Percentiles rank a stretch among this genome's conserved stretches.
Conservation (phyloP, 1,284 basidiomycete genomes). For the Vanrija sp. region DNA sequence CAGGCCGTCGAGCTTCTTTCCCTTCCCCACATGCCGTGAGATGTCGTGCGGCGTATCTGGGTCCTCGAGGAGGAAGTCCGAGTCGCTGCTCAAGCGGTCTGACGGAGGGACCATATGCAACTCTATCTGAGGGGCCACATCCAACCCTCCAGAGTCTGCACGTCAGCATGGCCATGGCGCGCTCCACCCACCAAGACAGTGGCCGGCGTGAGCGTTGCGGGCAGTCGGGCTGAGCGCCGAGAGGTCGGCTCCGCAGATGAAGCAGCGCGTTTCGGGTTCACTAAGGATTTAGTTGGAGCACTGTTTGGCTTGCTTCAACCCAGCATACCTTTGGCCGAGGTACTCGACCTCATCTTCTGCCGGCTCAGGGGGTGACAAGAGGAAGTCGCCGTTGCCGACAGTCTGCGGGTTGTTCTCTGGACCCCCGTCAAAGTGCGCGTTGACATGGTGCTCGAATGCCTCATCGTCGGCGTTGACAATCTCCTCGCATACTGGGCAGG, state of each 20-base stretch:
- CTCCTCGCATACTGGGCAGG: slow-evolving; percentile 34
- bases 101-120: neutral
- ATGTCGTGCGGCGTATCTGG: neutral
- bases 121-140: neutral
- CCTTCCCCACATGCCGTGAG: too few relatives aligned
- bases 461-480: slow-evolving; percentile 21
- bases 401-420: neutral
- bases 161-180: slow-evolving; percentile 1
- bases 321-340: slow-evolving; percentile 3
- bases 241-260: slow-evolving; percentile 28
- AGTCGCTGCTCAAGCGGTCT: too few relatives aligned
- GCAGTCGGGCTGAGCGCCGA: slow-evolving; percentile 8
- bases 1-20: slow-evolving; percentile 5
- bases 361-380: neutral
- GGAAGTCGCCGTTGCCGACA: neutral
- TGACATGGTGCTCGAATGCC: slow-evolving; percentile 35
- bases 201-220: slow-evolving; percentile 24
- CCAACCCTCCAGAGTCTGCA: slow-evolving; percentile 1
- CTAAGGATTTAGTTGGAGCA: neutral
- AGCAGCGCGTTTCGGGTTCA: slow-evolving; percentile 14
- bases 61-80: neutral
- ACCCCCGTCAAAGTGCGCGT: slow-evolving; percentile 28
- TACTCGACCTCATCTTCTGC: neutral
- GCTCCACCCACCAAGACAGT: slow-evolving; percentile 22
- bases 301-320: too few relatives aligned